Evolutionary conservation across 495 filamentous ascomycete genomes (phyloP), one percentile per base, ranked within the genome.

Genomic region (Penicillium turbatum): DNA sequence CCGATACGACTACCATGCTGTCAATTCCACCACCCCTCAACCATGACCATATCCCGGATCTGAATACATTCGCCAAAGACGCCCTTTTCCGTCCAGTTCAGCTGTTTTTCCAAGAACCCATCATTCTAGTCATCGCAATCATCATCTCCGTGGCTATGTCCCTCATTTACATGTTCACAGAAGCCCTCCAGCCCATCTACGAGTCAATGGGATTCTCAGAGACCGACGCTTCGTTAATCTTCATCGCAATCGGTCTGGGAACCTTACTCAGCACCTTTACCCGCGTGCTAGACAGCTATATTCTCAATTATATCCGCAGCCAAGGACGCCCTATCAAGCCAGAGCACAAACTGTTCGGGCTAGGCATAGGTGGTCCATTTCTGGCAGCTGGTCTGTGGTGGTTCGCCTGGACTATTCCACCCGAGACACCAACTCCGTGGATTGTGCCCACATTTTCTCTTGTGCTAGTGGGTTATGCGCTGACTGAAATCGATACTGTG

Each of bases 101-200:
- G 6, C 66, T 81, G 0, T 74, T 79, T 45, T 73, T 75, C 59
- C 70, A 65, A 17, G 77, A 81, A 42, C 76, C 76, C 12, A 76
- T 81, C 29, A 72, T 81, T 16, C 70, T 76, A 43, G 59, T 71
- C 5, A 70, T 76, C 12, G 63, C 77, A 3, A 61, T 73, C 31
- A 74, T 78, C 62, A 72, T 68, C 9, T 74, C 78, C 12, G 55
- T 74, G 10, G 71, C 72, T 21, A 75, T 73, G 54, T 76, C 72
- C 2, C 62, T 81, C n/a, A 73, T 82, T 31, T 83, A 81, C 48
- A 75, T 82, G 10, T 81, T 80, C 55, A 76, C 78, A 2, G 75
- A 81, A 60, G 73, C 75, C 6, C 55, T 80, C 0, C 70, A 67
- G 0, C 64, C 68, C 1, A 71, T 82, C 27, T 81, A 76, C 50